Base-by-base conservation (phyloP, 1,139 yeast genomes). In the Scheffersomyces titani region DNA sequence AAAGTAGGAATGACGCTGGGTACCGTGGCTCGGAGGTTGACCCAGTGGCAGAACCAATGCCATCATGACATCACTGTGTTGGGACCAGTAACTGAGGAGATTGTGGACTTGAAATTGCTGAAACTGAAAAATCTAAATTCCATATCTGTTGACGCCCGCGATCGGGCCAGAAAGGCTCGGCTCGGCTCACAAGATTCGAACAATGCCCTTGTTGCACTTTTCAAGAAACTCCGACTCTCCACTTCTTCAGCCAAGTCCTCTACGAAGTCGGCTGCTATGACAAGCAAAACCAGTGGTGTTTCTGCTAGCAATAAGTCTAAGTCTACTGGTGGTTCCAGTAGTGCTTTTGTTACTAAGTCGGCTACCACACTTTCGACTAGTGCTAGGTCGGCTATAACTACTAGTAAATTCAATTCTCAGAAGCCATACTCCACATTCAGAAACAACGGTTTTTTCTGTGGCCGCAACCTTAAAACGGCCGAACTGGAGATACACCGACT, bases 1-100 rank as follows among this genome's bases (percentile, higher is more conserved):
- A 86, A 86, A 58, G 79, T 86, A 3, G 90, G 90, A 0, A 78
- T 77, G 76, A 86, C 90, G 0, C 77, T 83, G 1, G 80, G 78
- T 49, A 66, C 74, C 0, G 86, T 85, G 0, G 59, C 60, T 5
- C 64, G 63, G 2, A 66, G 90, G 51, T 63, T 86, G 36, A 65
- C 65, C 51, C 88, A 86, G 64, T 86, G 90, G 90, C 81, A 79
- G 63, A 68, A 64, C 2, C 79, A 84, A 61, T 86, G 90, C 62
- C 72, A 74, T 11, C 88, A 84, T 57, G 73, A 79, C 30, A 68
- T 82, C 50, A 63, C 66, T 1, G 59, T 77, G 21, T 58, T 82
- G 3, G 49, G 49, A 2, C 19, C 22, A 6, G 3, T 51, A 51
- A 5, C 54, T 53, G 18, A 63, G 65, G 16, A 61, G 51, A 3